Base-by-base conservation (phyloP, 257 asterid species). In the Thymus quinquecostatus region DNA sequence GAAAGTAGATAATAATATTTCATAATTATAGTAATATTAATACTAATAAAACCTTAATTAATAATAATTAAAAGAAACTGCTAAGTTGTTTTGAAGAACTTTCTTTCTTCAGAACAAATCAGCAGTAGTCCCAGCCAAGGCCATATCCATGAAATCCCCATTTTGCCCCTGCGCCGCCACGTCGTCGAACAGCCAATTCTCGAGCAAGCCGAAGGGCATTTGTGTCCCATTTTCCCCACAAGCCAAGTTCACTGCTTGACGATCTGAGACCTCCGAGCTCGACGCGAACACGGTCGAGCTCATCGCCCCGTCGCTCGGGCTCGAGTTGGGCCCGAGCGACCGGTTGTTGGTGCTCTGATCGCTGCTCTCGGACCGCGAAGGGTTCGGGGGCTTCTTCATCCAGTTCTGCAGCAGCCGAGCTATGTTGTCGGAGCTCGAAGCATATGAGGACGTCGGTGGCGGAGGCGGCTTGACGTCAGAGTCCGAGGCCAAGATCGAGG, bases 41-140 rank as follows among this genome's bases (percentile, higher is more conserved):
- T 5, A 32, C 10, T 13, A 36, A 45, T 13, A 5, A 69, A 57
- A 45, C 72, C 29, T 55, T 27, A 0, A 13, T 40, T 43, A 40
- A 44, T 3, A 44, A 8, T 5, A 44, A 7, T 0, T 0, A 43
- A 38, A 36, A 64, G 48, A 62, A 81, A 86, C 88, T 83, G 80
- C 83, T 28, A 3, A 75, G 53, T 77, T 81, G 91, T 86, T 86
- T 58, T 81, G 78, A 81, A 79, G 77, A 69, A 79, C 5, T 56
- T 27, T 11, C 5, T 12, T 61, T 82, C 70, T 74, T 89, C 92
- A 89, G 82, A 87, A 87, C 95, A 91, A 83, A 75, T 84, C 89
- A 80, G 91, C 83, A 87, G 95, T 87, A 87, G 92, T 87, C 81
- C 70, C 96, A 66, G 80, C 77, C 50, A 90, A 71, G 62, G 79